These are phyloP conservation scores for Debaryomyces castellii DNA, from an alignment of 805 yeast genomes.

Conservation along the genomic window DNA sequence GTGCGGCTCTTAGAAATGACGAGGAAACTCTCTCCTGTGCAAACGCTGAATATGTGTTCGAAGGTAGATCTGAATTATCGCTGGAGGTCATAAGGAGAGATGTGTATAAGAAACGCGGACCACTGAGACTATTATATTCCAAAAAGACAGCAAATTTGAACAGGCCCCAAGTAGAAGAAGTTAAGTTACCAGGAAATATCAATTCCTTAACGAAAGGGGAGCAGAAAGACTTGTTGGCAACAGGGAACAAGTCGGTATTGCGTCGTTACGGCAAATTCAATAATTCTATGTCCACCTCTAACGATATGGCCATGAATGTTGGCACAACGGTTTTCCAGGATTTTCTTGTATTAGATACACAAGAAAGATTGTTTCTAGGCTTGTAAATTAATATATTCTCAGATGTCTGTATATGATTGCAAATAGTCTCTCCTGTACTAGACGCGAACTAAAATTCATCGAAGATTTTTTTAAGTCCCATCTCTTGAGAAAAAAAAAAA, in stretches of 20 bases:
- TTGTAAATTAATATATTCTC: neutral
- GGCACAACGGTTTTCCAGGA: constrained; percentile 20
- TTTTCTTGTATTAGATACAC: constrained; percentile 18
- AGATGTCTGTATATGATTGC: neutral
- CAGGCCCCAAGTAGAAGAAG: neutral
- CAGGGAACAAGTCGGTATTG: neutral
- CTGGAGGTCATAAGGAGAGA: neutral
- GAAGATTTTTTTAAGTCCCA: neutral
- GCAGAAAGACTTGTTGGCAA: neutral
- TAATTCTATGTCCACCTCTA: constrained; percentile 1
- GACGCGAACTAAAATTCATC: neutral
- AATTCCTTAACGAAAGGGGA: neutral
- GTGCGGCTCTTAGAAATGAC: constrained; percentile 6
- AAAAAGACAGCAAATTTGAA: neutral
- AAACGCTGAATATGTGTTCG: neutral
- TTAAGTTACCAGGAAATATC: neutral
- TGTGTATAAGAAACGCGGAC: neutral
- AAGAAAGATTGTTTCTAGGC: constrained; percentile 17
- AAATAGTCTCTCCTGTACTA: neutral
- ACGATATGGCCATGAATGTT: constrained; percentile 10
- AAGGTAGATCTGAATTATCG: neutral
- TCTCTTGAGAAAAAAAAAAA: neutral
- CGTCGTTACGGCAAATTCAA: neutral
- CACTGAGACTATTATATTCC: neutral
- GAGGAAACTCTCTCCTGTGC: constrained; percentile 9